Conservation (phyloP, 1,139 yeast species). For the Spathaspora sp. region DNA sequence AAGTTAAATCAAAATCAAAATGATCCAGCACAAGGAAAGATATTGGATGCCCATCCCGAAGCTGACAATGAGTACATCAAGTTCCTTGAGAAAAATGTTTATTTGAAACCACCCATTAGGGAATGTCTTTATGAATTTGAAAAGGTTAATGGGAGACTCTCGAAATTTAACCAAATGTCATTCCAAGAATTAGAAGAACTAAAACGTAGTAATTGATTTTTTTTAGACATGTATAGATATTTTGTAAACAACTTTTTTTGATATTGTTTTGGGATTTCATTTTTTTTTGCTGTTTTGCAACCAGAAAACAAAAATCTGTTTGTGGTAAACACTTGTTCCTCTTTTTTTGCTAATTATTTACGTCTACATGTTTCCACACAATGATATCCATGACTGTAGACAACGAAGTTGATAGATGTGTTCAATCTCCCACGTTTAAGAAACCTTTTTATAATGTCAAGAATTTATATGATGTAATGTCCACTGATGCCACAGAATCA, state of each 20-base stretch:
- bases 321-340: too few species aligned
- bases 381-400: conserved; percentile 2
- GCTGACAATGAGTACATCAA: conserved; percentile 5
- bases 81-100: conserved; percentile 15
- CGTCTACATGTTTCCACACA: neutral
- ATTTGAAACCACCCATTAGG: conserved; percentile 27
- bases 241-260: neutral
- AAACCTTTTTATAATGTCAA: conserved; percentile 7
- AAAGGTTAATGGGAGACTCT: conserved; percentile 6
- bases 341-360: neutral
- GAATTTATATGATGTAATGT: conserved; percentile 7
- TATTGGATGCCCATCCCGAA: conserved; percentile 4
- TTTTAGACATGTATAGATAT: neutral
- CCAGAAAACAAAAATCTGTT: neutral
- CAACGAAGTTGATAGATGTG: neutral
- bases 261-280: neutral
- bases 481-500: conserved; percentile 5
- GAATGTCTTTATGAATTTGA: conserved; percentile 30
- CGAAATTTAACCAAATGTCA: conserved; percentile 5
- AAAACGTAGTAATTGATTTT: neutral
- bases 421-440: neutral
- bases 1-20: conserved; percentile 7
- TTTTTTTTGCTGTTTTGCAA: conserved; percentile 2
- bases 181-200: conserved; percentile 8
- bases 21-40: conserved; percentile 6